These are phyloP conservation scores for Phytophthora chlamydospora DNA, from an alignment of 352 stramenopile species.

Conservation along the genomic window DNA sequence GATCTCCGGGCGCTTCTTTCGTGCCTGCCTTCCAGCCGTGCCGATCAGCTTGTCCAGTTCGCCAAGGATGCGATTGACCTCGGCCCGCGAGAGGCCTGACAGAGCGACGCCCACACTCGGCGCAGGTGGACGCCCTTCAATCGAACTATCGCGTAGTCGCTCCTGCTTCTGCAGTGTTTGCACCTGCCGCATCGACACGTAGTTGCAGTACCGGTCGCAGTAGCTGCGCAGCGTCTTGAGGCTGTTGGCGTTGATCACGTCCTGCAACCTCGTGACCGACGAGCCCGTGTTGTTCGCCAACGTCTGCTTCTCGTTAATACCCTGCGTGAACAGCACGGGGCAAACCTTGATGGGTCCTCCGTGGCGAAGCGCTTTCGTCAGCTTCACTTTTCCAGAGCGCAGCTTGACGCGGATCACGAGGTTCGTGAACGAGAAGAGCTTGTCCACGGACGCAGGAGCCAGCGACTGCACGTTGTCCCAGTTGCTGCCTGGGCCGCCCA, in stretches of 20 bases:
- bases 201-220: conserved; percentile 82
- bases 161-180: conserved; percentile 36
- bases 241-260: conserved; percentile 84
- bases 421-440: conserved; percentile 71
- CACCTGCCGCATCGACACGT: conserved; percentile 50
- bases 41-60: conserved; percentile 80
- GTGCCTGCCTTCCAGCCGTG: conserved; percentile 61
- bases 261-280: conserved; percentile 77
- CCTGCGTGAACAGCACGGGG: conserved; percentile 86
- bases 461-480: conserved; percentile 44
- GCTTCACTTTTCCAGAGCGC: conserved; percentile 76
- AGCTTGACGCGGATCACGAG: conserved; percentile 87
- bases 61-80: conserved; percentile 57
- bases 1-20: conserved; percentile 88
- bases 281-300: conserved; percentile 90
- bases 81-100: conserved; percentile 46
- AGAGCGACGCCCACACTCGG: conserved; percentile 6
- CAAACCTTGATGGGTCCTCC: conserved; percentile 68
- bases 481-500: conserved; percentile 43
- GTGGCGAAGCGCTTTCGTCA: conserved; percentile 61
- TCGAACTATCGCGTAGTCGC: conserved; percentile 20
- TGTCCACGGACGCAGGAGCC: conserved; percentile 48
- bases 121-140: conserved; percentile 3
- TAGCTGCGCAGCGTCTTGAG: conserved; percentile 72
- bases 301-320: conserved; percentile 94